Evolutionary conservation across 768 basidiomycete genomes (phyloP), one percentile per base, ranked within the genome.

Genomic region (Leccinellum rugosiceps): DNA sequence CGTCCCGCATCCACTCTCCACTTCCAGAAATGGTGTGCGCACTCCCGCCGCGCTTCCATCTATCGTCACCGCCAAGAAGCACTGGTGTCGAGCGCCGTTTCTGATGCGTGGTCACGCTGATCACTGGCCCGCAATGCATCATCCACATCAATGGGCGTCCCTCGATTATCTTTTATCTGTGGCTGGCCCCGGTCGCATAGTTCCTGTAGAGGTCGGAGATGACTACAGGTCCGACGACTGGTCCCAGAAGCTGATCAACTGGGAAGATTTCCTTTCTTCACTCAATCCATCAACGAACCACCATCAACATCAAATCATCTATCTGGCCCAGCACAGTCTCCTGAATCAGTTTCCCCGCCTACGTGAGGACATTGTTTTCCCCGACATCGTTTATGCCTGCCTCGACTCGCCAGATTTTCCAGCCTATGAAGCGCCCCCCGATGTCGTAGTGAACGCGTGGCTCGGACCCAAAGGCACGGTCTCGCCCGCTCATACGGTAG

Each of bases 261-360:
- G 93, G 85, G 84, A 89, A 34, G 78, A 76, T 2, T 94, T 98
- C 68, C 76, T 98, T 7, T 63, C 76, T 56, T 71, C 75, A 58
- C 63, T 86, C 32, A 62, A 54, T 55, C 46, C 64, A 54, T 72
- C 74, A 52, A 55, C 60, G 15, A 56, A 55, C 46, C 60, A 61
- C 31, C 61, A 55, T 49, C 60, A 60, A 19, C 61, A 54, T 50
- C 68, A 78, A 3, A 68, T 76, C 14, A 63, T 87, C 35, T 99
- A 99, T 70, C 83, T 99, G 45, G 97, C 97, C 0, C 97, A 99
- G 68, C 87, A 99, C 74, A 82, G 85, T 63, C 80, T 99, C 14
- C 77, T 95, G 57, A 75, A 73, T 41, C 97, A 99, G 70, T 94
- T 98, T 62, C 94, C 94, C 2, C 70, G 72, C 2, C 77, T 99